Evolutionary conservation across 768 basidiomycete species (phyloP).

Genomic region (Rubroboletus satanas): DNA sequence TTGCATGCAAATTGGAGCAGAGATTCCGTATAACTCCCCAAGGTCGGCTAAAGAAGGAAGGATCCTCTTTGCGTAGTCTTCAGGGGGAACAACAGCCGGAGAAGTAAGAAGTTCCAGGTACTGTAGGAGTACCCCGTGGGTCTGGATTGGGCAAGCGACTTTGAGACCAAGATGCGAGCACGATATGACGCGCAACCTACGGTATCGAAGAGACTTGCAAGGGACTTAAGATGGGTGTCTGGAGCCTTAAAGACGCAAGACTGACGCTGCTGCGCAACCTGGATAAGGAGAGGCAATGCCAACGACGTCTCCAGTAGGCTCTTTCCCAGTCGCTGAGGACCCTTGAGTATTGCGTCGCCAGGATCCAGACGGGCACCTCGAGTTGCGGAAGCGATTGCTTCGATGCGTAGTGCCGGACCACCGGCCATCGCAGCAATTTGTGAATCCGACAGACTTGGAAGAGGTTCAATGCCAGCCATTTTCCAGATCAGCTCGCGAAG

Average conservation of each 20-base stretch:
- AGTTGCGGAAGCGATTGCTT: constrained; percentile 77
- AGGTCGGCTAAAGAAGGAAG: constrained; percentile 75
- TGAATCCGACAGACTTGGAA: constrained; percentile 83
- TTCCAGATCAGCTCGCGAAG: constrained; percentile 91
- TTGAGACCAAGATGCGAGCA: constrained; percentile 18
- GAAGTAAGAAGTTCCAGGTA: constrained; percentile 85
- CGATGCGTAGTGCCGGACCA: constrained; percentile 80
- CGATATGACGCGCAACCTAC: constrained; percentile 46
- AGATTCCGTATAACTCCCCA: constrained; percentile 72
- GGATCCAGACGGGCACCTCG: constrained; percentile 74
- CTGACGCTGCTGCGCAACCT: constrained; percentile 88
- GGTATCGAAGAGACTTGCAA: constrained; percentile 84
- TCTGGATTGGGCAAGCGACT: constrained; percentile 45
- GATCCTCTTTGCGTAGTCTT: constrained; percentile 71
- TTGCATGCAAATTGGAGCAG: constrained; percentile 89
- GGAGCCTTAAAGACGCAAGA: constrained; percentile 72
- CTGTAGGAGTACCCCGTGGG: constrained; percentile 88
- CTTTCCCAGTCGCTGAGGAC: constrained; percentile 63
- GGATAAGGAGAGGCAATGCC: constrained; percentile 85
- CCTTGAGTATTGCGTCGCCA: constrained; percentile 58
- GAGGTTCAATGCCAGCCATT: constrained; percentile 91
- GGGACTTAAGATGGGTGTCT: constrained; percentile 78
- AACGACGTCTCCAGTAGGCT: constrained; percentile 64
- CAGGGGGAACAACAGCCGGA: constrained; percentile 58
- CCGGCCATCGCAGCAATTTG: constrained; percentile 91